Conservation (phyloP, 495 filamentous ascomycete genomes). For the Melanomma pulvis-pyrius region DNA sequence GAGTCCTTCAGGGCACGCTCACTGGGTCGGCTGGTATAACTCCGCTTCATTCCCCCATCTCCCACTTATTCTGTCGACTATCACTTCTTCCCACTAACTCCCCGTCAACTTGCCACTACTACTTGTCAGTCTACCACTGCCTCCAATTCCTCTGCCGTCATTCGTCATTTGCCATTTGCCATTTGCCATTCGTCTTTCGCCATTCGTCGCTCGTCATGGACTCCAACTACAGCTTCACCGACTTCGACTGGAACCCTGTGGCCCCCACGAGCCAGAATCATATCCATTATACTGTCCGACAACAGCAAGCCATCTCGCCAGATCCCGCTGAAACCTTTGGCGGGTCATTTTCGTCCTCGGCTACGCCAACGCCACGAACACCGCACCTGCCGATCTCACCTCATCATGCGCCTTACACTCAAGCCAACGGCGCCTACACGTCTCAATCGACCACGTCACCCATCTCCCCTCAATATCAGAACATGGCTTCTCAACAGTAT, state of each 20-base stretch:
- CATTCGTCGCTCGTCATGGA: neutral
- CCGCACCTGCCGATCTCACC: neutral
- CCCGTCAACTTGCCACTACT: neutral
- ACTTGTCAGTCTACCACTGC: neutral
- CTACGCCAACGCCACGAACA: neutral
- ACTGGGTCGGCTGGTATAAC: neutral
- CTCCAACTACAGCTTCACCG: neutral
- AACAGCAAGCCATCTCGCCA: neutral
- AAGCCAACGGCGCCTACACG: neutral
- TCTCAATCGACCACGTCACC: neutral
- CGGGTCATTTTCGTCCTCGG: neutral
- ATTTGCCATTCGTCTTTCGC: no score
- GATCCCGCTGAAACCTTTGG: neutral
- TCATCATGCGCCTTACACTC: neutral
- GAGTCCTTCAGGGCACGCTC: neutral
- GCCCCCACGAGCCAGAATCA: neutral
- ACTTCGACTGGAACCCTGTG: neutral
- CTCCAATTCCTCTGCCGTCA: neutral
- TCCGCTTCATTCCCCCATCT: neutral
- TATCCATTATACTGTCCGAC: neutral
- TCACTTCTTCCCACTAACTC: neutral
- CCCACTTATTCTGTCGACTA: neutral
- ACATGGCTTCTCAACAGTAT: neutral
- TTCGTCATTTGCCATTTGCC: neutral
- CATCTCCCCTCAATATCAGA: neutral